Evolutionary conservation across 23 red algal species (phyloP).

Genomic region (Pyropia haitanensis): DNA sequence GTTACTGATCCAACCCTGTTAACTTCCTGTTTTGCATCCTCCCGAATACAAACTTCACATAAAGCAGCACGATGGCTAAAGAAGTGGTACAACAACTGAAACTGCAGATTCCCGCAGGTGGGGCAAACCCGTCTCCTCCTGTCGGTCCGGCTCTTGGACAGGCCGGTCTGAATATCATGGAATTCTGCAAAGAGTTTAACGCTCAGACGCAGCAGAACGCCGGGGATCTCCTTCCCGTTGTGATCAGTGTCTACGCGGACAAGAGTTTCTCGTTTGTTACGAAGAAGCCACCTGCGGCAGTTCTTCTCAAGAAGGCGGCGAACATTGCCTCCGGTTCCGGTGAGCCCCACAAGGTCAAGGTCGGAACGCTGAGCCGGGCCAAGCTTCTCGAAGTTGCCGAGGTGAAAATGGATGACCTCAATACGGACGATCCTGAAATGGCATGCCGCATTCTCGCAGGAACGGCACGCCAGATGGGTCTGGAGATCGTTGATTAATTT

Average conservation of each 20-base stretch:
- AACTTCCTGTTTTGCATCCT: no score
- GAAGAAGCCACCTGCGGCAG: conserved; percentile 17
- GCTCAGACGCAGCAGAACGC: conserved; percentile 14
- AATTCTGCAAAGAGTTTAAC: conserved; percentile 61
- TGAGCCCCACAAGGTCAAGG: no score
- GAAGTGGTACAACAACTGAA: neutral
- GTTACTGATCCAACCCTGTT: no score
- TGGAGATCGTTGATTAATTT: neutral
- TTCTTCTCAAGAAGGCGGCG: conserved; percentile 13
- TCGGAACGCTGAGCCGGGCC: neutral
- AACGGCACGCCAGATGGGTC: conserved; percentile 1
- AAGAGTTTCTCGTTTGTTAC: conserved; percentile 28
- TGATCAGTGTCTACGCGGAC: conserved; percentile 21
- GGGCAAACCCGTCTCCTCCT: conserved; percentile 24
- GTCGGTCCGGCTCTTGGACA: conserved; percentile 38
- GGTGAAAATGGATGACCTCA: conserved; percentile 2
- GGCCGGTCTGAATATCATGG: conserved; percentile 37
- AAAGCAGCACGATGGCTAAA: conserved; percentile 4
- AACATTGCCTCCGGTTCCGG: conserved; percentile 1
- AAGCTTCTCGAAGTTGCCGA: conserved; percentile 2
- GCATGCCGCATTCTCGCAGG: neutral
- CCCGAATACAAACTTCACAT: no score
- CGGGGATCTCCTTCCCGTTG: neutral
- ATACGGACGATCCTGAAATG: neutral
- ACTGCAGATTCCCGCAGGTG: conserved; percentile 24